phyloP scores from a whole-genome alignment of 768 basidiomycete species.

The Lactifluus piperatus region DNA sequence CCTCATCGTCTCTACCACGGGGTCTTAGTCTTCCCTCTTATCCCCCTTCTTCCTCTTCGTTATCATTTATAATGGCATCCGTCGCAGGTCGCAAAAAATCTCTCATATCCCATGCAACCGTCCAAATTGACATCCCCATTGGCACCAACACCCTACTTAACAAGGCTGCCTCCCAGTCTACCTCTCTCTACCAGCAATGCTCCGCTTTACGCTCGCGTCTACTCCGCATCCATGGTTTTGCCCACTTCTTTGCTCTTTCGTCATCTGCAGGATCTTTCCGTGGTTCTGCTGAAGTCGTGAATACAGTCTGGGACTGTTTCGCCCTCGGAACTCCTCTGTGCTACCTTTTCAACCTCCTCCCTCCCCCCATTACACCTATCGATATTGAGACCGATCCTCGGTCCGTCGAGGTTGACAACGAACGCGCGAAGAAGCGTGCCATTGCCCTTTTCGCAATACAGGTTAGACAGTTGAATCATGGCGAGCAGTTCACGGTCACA shows the following conservation, averaged over 20 bases:
- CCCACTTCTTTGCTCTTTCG: conserved; percentile 57
- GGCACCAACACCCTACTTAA: conserved; percentile 84
- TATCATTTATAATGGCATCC: conserved; percentile 33
- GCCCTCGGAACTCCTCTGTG: conserved; percentile 89
- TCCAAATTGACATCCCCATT: conserved; percentile 66
- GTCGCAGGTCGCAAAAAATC: conserved; percentile 59
- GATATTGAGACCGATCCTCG: conserved; percentile 57
- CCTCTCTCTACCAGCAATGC: conserved; percentile 90
- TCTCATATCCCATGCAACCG: conserved; percentile 52
- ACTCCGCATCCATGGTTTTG: conserved; percentile 68
- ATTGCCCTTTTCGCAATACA: conserved; percentile 91
- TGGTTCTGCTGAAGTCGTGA: conserved; percentile 85
- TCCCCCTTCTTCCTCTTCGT: conserved; percentile 13
- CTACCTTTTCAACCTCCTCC: conserved; percentile 92
- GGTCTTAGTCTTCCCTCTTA: background rate
- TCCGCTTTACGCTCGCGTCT: conserved; percentile 68
- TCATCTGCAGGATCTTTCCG: conserved; percentile 48
- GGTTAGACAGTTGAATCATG: conserved; percentile 60
- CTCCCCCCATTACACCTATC: conserved; percentile 34
- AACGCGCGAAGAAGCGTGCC: conserved; percentile 82
- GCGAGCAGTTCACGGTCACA: conserved; percentile 82
- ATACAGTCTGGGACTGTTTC: conserved; percentile 91
- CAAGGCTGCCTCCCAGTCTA: conserved; percentile 78
- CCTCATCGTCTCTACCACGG: conserved; percentile 1
- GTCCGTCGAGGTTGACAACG: conserved; percentile 58